Base-by-base conservation (phyloP, 176 grass and related monocot species). In the Oryza longistaminata region DNA sequence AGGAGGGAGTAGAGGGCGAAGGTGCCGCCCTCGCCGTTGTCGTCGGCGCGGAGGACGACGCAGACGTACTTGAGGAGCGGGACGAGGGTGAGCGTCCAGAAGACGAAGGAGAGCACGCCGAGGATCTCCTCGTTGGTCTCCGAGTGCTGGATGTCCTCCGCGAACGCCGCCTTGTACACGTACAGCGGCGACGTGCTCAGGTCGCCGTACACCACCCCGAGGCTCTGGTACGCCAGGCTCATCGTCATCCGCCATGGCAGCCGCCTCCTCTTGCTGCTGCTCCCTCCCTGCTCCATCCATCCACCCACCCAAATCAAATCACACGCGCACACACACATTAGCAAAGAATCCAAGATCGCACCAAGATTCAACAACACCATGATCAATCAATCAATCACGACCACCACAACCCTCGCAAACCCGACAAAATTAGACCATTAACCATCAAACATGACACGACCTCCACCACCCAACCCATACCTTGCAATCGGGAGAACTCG, bases 1-100 rank as follows among this genome's bases (percentile, higher is more conserved):
- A 99, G 93, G 52, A 99, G 90, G 9, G 93, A 96, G 91, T 96
- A 99, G 86, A 99, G 93, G 83, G 96, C 96, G 78, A 99, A 99
- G 81, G 96, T 99, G 77, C 96, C 93, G 37, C 96, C 96, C 88
- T 99, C 96, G 42, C 96, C 96, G 74, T 96, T 85, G 89, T 99
- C 96, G 62, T 99, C 91, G 80, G 96, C 96, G 75, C 96, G 91
- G 83, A 99, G 92, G 7, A 99, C 96, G 84, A 99, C 61, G 89
- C 92, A 99, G 85, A 99, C 93, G 86, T 99, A 99, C 85, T 99
- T 99, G 86, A 99, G 86, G 68, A 99, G 89, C 1, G 96, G 96
- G 10, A 99, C 85, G 69, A 99, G 89, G 16, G 96, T 99, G 81
- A 99, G 89, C 43, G 96, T 99, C 96, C 96, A 99, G 91, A 99